Evolutionary conservation across 805 yeast species (phyloP), one percentile per base, ranked within the genome.

Genomic region (Candida gorgasii): DNA sequence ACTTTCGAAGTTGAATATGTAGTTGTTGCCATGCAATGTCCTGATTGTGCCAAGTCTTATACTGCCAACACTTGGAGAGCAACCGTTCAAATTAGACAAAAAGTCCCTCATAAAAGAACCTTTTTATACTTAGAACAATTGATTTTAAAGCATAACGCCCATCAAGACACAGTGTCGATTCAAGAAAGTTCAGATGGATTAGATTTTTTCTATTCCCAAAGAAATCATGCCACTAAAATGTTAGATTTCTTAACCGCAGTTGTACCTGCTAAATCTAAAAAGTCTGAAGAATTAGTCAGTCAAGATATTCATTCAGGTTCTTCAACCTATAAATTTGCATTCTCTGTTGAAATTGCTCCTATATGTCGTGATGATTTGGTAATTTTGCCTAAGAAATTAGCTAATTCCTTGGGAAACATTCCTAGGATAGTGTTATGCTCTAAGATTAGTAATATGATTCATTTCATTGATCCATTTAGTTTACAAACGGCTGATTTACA

Each of bases 1-100:
- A 79, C 86, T 18, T 89, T 92, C 61, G 97, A 88, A 65, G 97
- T 90, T 11, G 98, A 92, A 59, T 93, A 85, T 61, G 80, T 87
- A 13, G 99, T 92, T 42, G 75, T 86, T 48, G 95, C 98, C 14
- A 87, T 86, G 86, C 99, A 93, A 73, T 93, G 99, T 75, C 84
- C 97, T 3, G 98, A 92, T 69, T 93, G 99, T 80, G 99, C 98
- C 42, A 90, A 89, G 65, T 86, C 97, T 1, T 93, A 85, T 59
- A 93, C 99, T 23, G 86, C 95, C 19, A 89, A 93, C 65, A 95
- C 98, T 4, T 93, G 99, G 99, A 85, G 93, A 66, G 97, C 99
- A 23, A 81, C 92, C 20, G 96, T 95, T 27, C 99, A 93, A 72
- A 86, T 95, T 55, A 84, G 99, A 71, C 99, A 93, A 68, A 93